Percentiles rank a stretch among this genome's conserved stretches.
These are phyloP conservation scores for Candida andamanensis DNA, from an alignment of 805 yeast genomes.

Conservation along the genomic window DNA sequence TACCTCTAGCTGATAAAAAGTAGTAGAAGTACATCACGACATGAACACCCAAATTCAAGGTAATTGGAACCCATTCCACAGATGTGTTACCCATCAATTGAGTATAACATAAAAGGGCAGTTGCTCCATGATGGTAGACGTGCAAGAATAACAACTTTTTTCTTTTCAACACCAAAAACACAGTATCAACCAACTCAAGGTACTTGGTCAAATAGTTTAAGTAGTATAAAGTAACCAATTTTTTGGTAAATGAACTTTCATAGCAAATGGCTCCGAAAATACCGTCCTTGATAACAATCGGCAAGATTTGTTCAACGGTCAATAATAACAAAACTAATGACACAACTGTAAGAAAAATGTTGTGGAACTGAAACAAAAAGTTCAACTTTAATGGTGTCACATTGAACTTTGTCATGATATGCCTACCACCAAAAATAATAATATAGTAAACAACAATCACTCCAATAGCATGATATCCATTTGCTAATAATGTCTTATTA, in stretches of 20 bases:
- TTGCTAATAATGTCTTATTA: conserved; percentile 63
- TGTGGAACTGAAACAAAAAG: conserved; percentile 78
- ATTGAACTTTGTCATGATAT: conserved; percentile 44
- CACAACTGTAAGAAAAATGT: conserved; percentile 63
- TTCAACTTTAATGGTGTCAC: conserved; percentile 70
- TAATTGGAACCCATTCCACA: conserved; percentile 92
- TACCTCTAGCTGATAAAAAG: conserved; percentile 86
- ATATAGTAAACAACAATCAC: conserved; percentile 38
- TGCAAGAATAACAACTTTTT: conserved; percentile 90
- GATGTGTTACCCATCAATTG: conserved; percentile 88
- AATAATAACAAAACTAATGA: conserved; percentile 65
- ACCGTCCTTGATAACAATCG: conserved; percentile 71
- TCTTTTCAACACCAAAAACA: conserved; percentile 85
- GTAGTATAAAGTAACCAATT: conserved; percentile 79
- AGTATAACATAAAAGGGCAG: conserved; percentile 89
- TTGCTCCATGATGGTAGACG: conserved; percentile 97
- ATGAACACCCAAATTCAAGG: conserved; percentile 85
- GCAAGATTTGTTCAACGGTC: conserved; percentile 79
- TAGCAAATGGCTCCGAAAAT: conserved; percentile 79
- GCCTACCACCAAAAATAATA: conserved; percentile 65
- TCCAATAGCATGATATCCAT: conserved; percentile 48
- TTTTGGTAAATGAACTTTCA: conserved; percentile 74
- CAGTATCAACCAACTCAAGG: conserved; percentile 84
- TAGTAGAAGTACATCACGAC: conserved; percentile 98
- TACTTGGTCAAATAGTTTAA: conserved; percentile 88